Percentiles rank a stretch among this genome's conserved stretches.
phyloP scores from a whole-genome alignment of 257 asterid species.

The Striga asiatica region DNA sequence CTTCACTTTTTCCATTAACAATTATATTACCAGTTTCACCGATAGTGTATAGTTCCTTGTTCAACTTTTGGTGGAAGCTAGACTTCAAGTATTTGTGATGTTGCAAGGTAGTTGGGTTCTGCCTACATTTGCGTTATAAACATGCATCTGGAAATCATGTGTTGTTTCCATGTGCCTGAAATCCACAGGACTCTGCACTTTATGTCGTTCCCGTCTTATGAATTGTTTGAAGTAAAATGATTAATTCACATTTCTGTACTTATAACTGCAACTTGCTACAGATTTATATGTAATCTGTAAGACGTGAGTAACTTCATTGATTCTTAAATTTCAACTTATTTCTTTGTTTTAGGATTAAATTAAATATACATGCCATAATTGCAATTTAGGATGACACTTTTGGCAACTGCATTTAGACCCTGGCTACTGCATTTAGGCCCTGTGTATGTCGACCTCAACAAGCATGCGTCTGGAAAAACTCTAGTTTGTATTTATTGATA shows the following conservation, averaged over 20 bases:
- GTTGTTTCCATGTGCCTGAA: background rate
- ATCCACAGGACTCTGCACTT: background rate
- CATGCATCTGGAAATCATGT: background rate
- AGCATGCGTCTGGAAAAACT: background rate
- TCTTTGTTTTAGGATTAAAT: background rate
- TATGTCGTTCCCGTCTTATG: background rate
- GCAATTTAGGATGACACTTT: background rate
- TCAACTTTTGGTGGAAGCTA: background rate
- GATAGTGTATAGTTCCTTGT: background rate
- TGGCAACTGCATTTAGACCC: too few relatives aligned
- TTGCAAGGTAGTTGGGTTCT: background rate
- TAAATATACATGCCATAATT: background rate
- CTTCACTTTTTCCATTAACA: background rate
- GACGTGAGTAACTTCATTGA: background rate
- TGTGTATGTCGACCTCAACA: background rate
- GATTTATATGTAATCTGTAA: too few relatives aligned
- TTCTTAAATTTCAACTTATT: background rate
- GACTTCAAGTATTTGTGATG: background rate
- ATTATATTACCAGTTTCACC: background rate
- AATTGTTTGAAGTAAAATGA: background rate
- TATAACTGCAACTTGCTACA: background rate
- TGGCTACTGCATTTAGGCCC: background rate
- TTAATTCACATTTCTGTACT: background rate
- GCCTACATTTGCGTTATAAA: background rate
- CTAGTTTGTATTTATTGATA: background rate